phyloP scores from a whole-genome alignment of 2,329 filamentous ascomycete genomes.

The Phaeosphaeriaceae sp. region DNA sequence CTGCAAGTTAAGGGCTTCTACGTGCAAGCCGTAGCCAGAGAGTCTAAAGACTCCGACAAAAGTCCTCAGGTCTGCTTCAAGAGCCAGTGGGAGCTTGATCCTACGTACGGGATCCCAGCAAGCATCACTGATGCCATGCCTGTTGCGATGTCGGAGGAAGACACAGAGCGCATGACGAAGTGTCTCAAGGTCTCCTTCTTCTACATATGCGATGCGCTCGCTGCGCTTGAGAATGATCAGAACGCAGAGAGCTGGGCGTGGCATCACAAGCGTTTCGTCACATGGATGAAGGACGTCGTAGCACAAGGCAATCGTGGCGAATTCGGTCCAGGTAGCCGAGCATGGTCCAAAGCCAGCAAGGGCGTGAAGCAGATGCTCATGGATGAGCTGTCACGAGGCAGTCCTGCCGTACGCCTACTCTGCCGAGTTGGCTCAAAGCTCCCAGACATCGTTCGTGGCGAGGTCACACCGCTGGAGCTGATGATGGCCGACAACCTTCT shows the following conservation, averaged over 20 bases:
- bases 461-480: conserved; percentile 8
- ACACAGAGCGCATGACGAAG: neutral
- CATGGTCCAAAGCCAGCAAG: conserved; percentile 1
- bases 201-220: conserved; percentile 5
- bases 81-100: conserved; percentile 9
- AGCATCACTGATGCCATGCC: conserved; percentile 3
- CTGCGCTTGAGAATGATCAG: neutral
- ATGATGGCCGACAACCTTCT: conserved; percentile 12
- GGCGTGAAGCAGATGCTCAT: conserved; percentile 6
- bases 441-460: conserved; percentile 4
- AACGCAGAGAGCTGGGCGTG: conserved; percentile 1
- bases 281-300: conserved; percentile 9
- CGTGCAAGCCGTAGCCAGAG: conserved; percentile 2
- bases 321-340: conserved; percentile 1
- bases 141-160: neutral
- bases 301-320: neutral
- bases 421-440: conserved; percentile 6
- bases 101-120: conserved; percentile 1
- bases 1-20: neutral
- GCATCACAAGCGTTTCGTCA: conserved; percentile 5
- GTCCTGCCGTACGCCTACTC: neutral
- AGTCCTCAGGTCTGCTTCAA: conserved; percentile 3
- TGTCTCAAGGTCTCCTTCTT: conserved; percentile 2
- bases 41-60: neutral
- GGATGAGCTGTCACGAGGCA: neutral